These are phyloP conservation scores for Thielaviopsis punctulata DNA, from an alignment of 2,329 filamentous ascomycete genomes.

Conservation along the genomic window DNA sequence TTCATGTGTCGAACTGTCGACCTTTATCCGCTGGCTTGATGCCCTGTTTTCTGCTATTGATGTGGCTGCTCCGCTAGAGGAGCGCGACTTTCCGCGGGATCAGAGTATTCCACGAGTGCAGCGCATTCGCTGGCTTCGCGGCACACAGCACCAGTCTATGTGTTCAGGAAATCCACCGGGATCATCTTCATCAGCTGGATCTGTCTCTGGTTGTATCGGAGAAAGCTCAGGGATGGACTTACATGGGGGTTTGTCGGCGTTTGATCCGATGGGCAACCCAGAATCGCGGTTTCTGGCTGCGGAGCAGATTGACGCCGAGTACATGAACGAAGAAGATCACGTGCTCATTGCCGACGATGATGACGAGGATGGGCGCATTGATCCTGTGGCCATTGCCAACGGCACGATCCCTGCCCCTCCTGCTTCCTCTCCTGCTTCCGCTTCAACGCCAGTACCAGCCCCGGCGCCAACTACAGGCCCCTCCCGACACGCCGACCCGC, in stretches of 20 bases:
- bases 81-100: constrained; percentile 46
- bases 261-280: not conserved
- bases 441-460: constrained; percentile 8
- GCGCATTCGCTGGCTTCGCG: constrained; percentile 32
- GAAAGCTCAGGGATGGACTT: not conserved
- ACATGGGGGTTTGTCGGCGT: not conserved
- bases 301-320: not conserved
- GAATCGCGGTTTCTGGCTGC: not conserved
- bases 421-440: not conserved
- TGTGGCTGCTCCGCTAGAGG: constrained; percentile 52
- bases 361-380: not conserved
- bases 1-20: constrained; percentile 45
- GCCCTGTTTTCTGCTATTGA: constrained; percentile 56
- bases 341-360: constrained; percentile 7
- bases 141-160: constrained; percentile 17
- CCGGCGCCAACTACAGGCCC: constrained; percentile 13
- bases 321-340: constrained; percentile 13
- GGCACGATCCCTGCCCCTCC: not conserved
- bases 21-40: constrained; percentile 53
- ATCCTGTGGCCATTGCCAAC: not conserved
- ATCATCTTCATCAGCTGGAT: not conserved
- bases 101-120: constrained; percentile 43
- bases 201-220: not conserved
- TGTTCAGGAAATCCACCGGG: constrained; percentile 17
- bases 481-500: constrained; percentile 17